A percentile compares a stretch with the other conserved stretches of the same genome.
Evolutionary conservation across 1,284 basidiomycete species (phyloP).

Genomic region (Schizopora paradoxa): DNA sequence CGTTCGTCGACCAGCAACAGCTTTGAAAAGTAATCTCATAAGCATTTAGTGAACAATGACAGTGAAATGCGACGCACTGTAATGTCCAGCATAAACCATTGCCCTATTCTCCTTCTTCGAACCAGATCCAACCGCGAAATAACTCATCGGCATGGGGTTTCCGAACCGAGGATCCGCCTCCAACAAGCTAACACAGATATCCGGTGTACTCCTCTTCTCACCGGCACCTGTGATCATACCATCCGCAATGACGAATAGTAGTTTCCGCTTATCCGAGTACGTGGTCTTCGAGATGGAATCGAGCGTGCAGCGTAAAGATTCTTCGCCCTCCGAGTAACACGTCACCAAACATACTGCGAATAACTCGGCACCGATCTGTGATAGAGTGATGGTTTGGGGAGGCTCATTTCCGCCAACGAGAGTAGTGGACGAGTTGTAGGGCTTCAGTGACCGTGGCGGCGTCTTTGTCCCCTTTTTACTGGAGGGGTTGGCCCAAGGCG

Average conservation of each 20-base stretch:
- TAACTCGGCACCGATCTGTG: slow-evolving; percentile 89
- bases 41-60: slow-evolving; percentile 4
- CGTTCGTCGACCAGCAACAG: slow-evolving; percentile 79
- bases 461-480: slow-evolving; percentile 45
- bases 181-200: slow-evolving; percentile 89
- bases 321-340: slow-evolving; percentile 96
- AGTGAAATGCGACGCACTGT: slow-evolving; percentile 57
- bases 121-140: slow-evolving; percentile 86
- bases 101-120: slow-evolving; percentile 90
- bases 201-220: slow-evolving; percentile 92
- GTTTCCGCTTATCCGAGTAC: slow-evolving; percentile 89
- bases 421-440: slow-evolving; percentile 45
- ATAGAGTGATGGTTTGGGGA: slow-evolving; percentile 62
- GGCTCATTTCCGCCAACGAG: slow-evolving; percentile 43
- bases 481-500: slow-evolving; percentile 77
- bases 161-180: slow-evolving; percentile 95
- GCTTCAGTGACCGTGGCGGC: slow-evolving; percentile 38
- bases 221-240: slow-evolving; percentile 99
- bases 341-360: slow-evolving; percentile 96
- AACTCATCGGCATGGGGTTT: slow-evolving; percentile 94
- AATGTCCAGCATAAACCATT: slow-evolving; percentile 99
- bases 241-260: slow-evolving; percentile 94
- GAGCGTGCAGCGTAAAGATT: slow-evolving; percentile 85
- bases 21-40: slow-evolving; percentile 32
- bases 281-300: slow-evolving; percentile 88